A percentile compares a stretch with the other conserved stretches of the same genome.
phyloP scores from a whole-genome alignment of 1,139 yeast species.

The Protomyces pachydermus region DNA sequence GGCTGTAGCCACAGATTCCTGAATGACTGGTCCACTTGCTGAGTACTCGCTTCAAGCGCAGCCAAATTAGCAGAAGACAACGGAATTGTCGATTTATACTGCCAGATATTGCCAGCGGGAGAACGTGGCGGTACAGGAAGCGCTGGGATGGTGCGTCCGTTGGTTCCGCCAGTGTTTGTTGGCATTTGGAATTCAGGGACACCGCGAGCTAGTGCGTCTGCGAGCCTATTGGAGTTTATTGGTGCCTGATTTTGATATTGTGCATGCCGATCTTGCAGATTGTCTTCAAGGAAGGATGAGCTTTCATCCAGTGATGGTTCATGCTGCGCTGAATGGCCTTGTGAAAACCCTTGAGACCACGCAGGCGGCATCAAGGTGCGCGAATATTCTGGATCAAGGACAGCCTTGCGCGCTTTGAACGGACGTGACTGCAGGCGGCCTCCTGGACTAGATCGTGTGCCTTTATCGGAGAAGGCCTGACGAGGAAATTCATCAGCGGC shows the following conservation, averaged over 20 bases:
- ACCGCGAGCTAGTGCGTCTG: neutral
- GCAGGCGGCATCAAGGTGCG: neutral
- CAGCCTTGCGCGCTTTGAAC: neutral
- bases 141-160: neutral
- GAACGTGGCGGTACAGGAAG: neutral
- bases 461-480: neutral
- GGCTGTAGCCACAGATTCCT: neutral
- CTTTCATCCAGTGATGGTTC: neutral
- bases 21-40: neutral
- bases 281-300: neutral
- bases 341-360: neutral
- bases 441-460: neutral
- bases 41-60: conserved; percentile 16
- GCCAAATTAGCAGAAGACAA: conserved; percentile 21
- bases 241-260: neutral
- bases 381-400: neutral
- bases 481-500: neutral
- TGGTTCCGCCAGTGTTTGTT: neutral
- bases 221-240: neutral
- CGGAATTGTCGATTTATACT: conserved; percentile 12
- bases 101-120: conserved; percentile 5
- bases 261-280: neutral
- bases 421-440: neutral
- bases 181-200: neutral
- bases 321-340: neutral